Evolutionary conservation across 768 basidiomycete genomes (phyloP), one percentile per base, ranked within the genome.

Genomic region (Tylopilus rubrobrunneus): DNA sequence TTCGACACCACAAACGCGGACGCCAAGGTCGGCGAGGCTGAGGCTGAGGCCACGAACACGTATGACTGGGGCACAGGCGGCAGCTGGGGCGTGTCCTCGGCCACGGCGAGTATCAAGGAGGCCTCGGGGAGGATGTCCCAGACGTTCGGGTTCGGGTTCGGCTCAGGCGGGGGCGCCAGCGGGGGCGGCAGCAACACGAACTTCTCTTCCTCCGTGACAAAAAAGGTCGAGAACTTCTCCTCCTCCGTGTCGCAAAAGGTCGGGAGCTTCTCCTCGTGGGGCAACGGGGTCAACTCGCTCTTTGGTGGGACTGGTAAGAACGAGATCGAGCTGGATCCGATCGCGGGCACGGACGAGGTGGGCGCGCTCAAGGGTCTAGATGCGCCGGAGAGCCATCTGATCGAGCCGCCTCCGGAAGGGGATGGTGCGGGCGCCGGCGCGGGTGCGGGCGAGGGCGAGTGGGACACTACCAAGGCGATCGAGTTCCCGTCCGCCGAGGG

Each of bases 241-340:
- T 0, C 43, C 31, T 4, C 31, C 8, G 31, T 31, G 31, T 31
- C 31, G 1, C 4, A 5, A 17, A 36, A 36, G 36, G 17, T 34
- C 3, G 33, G 23, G 4, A 12, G 1, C 8, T 12, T 42, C 8
- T 33, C 58, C 9, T 0, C 34, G 4, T 43, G 54, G 19, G 27
- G 31, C 19, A 21, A 36, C 19, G 0, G 29, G 29, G 8, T 43
- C 6, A 1, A 17, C 45, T 52, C 51, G 11, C 0, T 67, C 21
- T 55, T 65, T 44, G 49, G 45, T 29, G 50, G 59, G 3, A 17
- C 14, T 1, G 42, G 5, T 2, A 36, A 37, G 8, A 33, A 14
- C 29, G 53, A 39, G 14, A 1, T 56, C 11, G 58, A 59, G 47
- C 39, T 59, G 11, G 59, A 9, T 21, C 0, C 27, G 12, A 4